These are phyloP conservation scores for Apiotrichum gracile DNA, from an alignment of 1,284 basidiomycete species.

Conservation along the genomic window DNA sequence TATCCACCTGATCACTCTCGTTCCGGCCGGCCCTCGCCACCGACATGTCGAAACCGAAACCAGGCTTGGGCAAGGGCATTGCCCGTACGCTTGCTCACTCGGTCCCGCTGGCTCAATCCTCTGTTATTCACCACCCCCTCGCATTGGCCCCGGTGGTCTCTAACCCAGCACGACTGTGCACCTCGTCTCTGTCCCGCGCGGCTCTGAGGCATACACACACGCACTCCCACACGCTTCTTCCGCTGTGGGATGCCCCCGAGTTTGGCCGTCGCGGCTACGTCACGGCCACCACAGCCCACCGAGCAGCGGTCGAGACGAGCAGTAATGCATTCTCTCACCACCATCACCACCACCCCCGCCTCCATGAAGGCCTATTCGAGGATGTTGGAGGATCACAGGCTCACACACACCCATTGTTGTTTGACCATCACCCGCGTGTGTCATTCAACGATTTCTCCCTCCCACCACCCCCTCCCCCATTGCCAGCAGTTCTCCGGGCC, in stretches of 20 bases:
- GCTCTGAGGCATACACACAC: background rate
- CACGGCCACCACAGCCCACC: slow-evolving; percentile 2
- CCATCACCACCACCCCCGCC: too few relatives aligned
- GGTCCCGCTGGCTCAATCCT: background rate
- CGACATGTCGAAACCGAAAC: slow-evolving; percentile 36
- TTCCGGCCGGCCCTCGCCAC: background rate
- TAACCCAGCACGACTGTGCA: background rate
- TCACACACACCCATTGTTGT: slow-evolving; percentile 1
- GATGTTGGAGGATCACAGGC: background rate
- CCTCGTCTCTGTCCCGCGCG: background rate
- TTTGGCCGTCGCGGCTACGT: slow-evolving; percentile 8
- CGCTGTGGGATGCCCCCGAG: slow-evolving; percentile 14
- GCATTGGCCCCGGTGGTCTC: slow-evolving; percentile 3
- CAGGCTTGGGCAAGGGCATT: slow-evolving; percentile 34
- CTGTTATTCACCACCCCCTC: slow-evolving; percentile 13
- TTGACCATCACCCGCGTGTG: slow-evolving; percentile 3
- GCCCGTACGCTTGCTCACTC: slow-evolving; percentile 26
- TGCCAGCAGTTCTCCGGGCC: slow-evolving; percentile 15
- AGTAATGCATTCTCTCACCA: background rate
- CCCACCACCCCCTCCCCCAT: slow-evolving; percentile 17
- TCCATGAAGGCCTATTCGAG: background rate
- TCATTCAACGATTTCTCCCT: slow-evolving; percentile 5
- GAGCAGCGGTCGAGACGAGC: slow-evolving; percentile 6
- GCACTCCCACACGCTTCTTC: background rate
- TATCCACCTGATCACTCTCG: too few relatives aligned